Evolutionary conservation across 148 eudicot genomes (phyloP), one percentile per base, ranked within the genome.

Genomic region (Fagopyrum esculentum): DNA sequence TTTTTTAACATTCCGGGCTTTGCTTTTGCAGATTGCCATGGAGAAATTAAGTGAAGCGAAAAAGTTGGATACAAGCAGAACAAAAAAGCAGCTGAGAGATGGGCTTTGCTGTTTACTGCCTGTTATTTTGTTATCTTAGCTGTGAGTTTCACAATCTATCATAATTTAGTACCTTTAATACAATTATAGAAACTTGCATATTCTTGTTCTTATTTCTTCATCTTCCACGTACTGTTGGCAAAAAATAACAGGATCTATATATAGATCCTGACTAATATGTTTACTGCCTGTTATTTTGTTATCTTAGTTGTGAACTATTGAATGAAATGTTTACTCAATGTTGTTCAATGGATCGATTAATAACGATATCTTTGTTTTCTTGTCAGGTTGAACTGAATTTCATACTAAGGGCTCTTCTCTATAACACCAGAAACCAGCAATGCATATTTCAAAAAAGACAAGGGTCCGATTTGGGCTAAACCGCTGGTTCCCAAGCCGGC

Each of bases 1-100:
- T 61, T 9, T 29, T 61, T 61, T 22, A 22, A 22, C 26, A n/a
- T 72, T 30, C n/a, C 13, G 46, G 40, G 17, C 13, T 40, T 40
- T 74, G 12, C 73, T 46, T 71, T 3, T 82, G 87, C 83, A 95
- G 99, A 95, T 95, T 84, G 99, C 97, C 19, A 79, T 75, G 74
- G 99, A 90, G 86, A 87, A 88, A 69, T 92, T 95, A 73, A 95
- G 98, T 61, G 99, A 95, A 83, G 99, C 99, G 5, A 95, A 97
- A 0, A 82, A 22, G 0, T 92, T 54, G 98, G 98, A 57, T 92
- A 84, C 74, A 88, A 83, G 77, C 86, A 80, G 60, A 80, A 89
- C 76, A 86, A 72, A 83, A 90, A 88, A 77, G 87, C 80, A 47
- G 99, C 97, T 7, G 93, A 92, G 73, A 87, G 84, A 83, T 95